These are phyloP conservation scores for Theobroma cacao DNA, from an alignment of 345 rosid genomes.

Conservation along the genomic window DNA sequence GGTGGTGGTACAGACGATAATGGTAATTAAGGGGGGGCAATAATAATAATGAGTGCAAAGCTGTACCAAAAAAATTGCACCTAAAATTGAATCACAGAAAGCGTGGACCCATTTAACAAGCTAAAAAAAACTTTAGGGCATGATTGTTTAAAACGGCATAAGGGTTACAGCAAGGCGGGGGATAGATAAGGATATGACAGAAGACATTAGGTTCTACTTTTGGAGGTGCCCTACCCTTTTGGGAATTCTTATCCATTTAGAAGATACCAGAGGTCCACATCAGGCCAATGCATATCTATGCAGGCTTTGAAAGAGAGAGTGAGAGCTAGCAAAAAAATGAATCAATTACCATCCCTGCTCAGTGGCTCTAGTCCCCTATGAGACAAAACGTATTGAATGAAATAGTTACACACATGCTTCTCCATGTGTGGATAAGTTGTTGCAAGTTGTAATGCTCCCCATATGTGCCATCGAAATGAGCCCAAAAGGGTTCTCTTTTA, in stretches of 20 bases:
- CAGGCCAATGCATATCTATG: not conserved
- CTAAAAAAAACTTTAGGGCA: not conserved
- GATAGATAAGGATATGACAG: not conserved
- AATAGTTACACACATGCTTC: not conserved
- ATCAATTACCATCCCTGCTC: not conserved
- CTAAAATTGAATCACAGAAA: not conserved
- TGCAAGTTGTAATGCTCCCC: not conserved
- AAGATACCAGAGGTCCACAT: not conserved
- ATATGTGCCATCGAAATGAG: not conserved
- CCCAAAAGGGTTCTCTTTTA: not conserved
- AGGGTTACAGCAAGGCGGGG: not conserved
- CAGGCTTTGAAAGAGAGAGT: not conserved
- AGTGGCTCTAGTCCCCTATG: not conserved
- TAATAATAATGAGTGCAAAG: not conserved
- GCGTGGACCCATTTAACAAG: constrained; percentile 4
- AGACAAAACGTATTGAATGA: not conserved
- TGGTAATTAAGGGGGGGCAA: not conserved
- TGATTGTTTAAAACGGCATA: not conserved
- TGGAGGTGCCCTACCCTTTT: constrained; percentile 9
- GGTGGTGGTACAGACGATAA: not conserved
- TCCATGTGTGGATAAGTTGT: not conserved
- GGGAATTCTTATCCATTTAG: not conserved
- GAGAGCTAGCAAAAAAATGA: not conserved
- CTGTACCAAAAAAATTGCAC: not conserved
- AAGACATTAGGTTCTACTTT: not conserved